These are phyloP conservation scores for Pseudozyma flocculosa DNA, from an alignment of 1,284 basidiomycete genomes.

Conservation along the genomic window DNA sequence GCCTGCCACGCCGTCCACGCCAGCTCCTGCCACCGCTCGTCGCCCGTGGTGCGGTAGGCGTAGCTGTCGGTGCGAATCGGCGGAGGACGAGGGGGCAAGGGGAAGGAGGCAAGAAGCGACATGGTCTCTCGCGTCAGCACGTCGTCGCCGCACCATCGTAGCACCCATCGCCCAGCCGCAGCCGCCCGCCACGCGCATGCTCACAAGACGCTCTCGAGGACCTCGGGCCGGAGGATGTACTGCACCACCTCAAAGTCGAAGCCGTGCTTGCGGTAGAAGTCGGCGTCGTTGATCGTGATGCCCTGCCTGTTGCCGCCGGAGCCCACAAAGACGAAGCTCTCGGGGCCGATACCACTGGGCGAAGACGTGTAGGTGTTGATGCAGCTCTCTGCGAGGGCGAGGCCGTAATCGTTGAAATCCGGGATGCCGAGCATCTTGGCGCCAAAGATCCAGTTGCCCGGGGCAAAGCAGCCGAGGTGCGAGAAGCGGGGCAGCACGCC, in stretches of 20 bases:
- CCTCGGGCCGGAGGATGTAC: conserved; percentile 49
- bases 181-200: too few relatives aligned
- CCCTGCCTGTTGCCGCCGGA: conserved; percentile 23
- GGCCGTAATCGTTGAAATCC: conserved; percentile 35
- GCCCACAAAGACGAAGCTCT: conserved; percentile 40
- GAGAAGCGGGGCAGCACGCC: conserved; percentile 33
- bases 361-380: conserved; percentile 36
- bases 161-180: too few relatives aligned
- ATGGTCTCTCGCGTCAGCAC: too few relatives aligned
- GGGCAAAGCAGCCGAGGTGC: conserved; percentile 47
- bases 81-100: too few relatives aligned
- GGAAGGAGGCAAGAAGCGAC: too few relatives aligned
- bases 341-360: conserved; percentile 46
- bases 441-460: conserved; percentile 50
- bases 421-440: conserved; percentile 32
- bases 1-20: conserved; percentile 87
- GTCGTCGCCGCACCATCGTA: too few relatives aligned
- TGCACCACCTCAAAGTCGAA: conserved; percentile 37
- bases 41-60: conserved; percentile 46
- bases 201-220: conserved; percentile 41
- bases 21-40: conserved; percentile 66
- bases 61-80: too few relatives aligned
- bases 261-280: conserved; percentile 34
- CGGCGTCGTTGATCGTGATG: conserved; percentile 20
- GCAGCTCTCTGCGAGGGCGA: conserved; percentile 30